Evolutionary conservation across 352 stramenopile species (phyloP).

Genomic region (Plasmopara viticola): DNA sequence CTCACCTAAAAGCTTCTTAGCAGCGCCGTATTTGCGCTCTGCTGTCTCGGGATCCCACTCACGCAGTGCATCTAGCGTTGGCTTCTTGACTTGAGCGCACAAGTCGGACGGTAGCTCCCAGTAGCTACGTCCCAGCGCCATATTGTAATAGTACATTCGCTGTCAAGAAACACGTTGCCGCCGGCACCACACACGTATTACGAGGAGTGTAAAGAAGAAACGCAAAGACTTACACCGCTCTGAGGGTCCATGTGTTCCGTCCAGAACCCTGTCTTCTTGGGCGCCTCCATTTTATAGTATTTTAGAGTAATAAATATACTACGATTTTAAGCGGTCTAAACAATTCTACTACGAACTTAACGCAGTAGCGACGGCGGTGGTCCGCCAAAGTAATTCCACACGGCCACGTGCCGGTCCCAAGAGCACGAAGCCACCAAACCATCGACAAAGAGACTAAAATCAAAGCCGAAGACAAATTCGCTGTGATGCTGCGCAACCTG

Average conservation of each 20-base stretch:
- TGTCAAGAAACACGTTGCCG: slow-evolving; percentile 13
- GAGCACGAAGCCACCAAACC: slow-evolving; percentile 70
- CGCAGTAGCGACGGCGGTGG: slow-evolving; percentile 33
- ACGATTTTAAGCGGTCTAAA: no score
- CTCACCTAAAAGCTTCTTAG: slow-evolving; percentile 4
- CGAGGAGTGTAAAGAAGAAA: slow-evolving; percentile 2
- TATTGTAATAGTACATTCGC: slow-evolving; percentile 79
- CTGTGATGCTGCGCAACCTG: slow-evolving; percentile 74
- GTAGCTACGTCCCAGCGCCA: slow-evolving; percentile 64
- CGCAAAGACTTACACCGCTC: slow-evolving; percentile 35
- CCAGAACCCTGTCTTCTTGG: slow-evolving; percentile 63
- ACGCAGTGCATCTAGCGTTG: slow-evolving; percentile 39
- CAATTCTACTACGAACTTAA: slow-evolving; percentile 17
- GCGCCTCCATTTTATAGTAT: slow-evolving; percentile 22
- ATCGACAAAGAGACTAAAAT: slow-evolving; percentile 81
- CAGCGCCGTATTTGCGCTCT: slow-evolving; percentile 30
- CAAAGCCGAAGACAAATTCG: slow-evolving; percentile 85
- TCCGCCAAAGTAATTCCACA: slow-evolving; percentile 81
- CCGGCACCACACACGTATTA: background rate
- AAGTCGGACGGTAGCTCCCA: slow-evolving; percentile 62
- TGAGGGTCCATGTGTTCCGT: slow-evolving; percentile 58
- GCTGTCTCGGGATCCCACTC: slow-evolving; percentile 38
- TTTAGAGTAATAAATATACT: background rate
- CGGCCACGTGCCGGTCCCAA: slow-evolving; percentile 66
- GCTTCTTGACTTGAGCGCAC: slow-evolving; percentile 39